phyloP scores from a whole-genome alignment of 768 basidiomycete genomes.

The Rubroboletus satanas region DNA sequence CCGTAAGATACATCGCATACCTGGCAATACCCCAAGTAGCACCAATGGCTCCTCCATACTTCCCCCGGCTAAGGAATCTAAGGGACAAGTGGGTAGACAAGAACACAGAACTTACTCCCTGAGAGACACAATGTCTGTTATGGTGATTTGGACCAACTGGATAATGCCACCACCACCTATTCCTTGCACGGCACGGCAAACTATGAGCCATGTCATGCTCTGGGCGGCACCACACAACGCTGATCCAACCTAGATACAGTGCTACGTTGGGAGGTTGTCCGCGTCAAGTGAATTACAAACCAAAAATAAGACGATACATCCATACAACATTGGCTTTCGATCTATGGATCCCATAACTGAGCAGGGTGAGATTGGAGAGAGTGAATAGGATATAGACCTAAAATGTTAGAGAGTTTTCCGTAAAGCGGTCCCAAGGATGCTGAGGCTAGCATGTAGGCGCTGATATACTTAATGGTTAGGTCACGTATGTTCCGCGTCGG shows the following conservation, averaged over 20 bases:
- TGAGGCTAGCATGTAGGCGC: conserved; percentile 46
- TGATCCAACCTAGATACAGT: conserved; percentile 31
- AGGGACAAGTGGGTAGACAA: neutral
- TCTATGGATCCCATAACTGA: conserved; percentile 18
- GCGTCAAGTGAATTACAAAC: conserved; percentile 13
- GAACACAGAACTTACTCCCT: conserved; percentile 25
- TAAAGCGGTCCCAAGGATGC: conserved; percentile 42
- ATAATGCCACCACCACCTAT: conserved; percentile 40
- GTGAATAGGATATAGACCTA: conserved; percentile 24
- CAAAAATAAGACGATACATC: conserved; percentile 36
- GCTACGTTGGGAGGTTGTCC: neutral
- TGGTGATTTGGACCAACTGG: conserved; percentile 36
- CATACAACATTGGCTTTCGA: conserved; percentile 37
- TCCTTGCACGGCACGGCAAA: conserved; percentile 40
- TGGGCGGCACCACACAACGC: conserved; percentile 44
- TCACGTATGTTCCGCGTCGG: neutral
- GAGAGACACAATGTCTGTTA: conserved; percentile 38
- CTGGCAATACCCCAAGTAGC: conserved; percentile 41
- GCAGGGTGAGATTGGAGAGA: neutral
- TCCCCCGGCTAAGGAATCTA: conserved; percentile 32
- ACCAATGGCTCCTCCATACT: conserved; percentile 36
- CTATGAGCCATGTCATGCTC: conserved; percentile 40
- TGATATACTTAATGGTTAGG: conserved; percentile 10
- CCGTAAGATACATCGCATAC: conserved; percentile 13
- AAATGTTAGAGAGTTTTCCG: conserved; percentile 44